Base-by-base conservation (phyloP, 306 rosid genomes). In the Cucumis melo region DNA sequence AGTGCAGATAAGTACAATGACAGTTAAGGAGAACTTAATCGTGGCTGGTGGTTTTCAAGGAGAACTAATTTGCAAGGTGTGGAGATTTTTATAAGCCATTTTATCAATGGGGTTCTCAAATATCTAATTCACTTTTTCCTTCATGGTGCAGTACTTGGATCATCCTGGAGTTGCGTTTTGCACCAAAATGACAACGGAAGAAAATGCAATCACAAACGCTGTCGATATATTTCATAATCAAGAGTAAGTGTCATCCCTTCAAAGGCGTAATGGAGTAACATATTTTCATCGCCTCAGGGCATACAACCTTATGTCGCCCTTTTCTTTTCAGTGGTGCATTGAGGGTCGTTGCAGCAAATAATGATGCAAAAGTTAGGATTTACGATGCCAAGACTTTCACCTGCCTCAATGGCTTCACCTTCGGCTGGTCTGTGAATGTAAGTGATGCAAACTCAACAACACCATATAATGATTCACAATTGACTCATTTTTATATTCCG, bases 1-100 rank as follows among this genome's bases (percentile, higher is more conserved):
- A 84, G 96, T 92, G 74, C 99, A 92, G 84, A 87, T 94, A 76
- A 94, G 99, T 82, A 88, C 99, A 77, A 94, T 94, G 99, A 80
- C 96, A 61, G 99, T 94, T 7, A 88, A 88, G 84, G 96, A 90
- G 77, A 86, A 88, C 83, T 81, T 92, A 81, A 76, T 92, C 80
- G 93, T 89, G 70, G 96, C 92, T 8, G 99, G 99, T 42, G 99
- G 99, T 63, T 92, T 92, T 80, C 93, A 86, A 77, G 99, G 99
- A 16, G 99, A 94, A 81, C 97, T 94, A 38, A 88, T 94, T 78
- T 94, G 97, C 88, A 94, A 92, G 96, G 99, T 92, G 83, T 53
- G 86, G 60, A 20, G 50, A 9, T 20, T 1, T 50, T 73, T 11
- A 7, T 36, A 5, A 9, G 56, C 48, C 57, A 36, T 19, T 39